Evolutionary conservation across 1,139 yeast species (phyloP).

Genomic region (Saccharomyces hybrid): DNA sequence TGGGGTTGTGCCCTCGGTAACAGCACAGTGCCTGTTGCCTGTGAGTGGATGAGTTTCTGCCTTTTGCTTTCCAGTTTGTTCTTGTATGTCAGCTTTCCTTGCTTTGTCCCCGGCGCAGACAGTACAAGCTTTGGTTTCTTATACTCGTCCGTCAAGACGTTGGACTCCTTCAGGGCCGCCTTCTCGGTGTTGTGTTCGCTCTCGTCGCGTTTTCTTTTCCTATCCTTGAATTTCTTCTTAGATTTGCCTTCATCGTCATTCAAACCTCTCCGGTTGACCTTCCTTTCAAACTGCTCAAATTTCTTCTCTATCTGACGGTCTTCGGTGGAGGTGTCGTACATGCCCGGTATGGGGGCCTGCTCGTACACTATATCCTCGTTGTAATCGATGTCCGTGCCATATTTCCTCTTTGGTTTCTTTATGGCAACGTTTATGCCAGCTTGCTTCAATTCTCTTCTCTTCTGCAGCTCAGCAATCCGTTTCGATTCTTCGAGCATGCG

Average conservation of each 20-base stretch:
- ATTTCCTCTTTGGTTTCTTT: constrained; percentile 40
- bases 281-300: constrained; percentile 38
- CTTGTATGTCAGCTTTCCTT: constrained; percentile 20
- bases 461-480: constrained; percentile 71
- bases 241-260: constrained; percentile 26
- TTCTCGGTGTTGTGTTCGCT: constrained; percentile 9
- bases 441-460: constrained; percentile 75
- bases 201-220: constrained; percentile 22
- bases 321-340: constrained; percentile 64
- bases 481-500: constrained; percentile 67
- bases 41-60: constrained; percentile 4
- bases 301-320: constrained; percentile 36
- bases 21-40: constrained; percentile 1
- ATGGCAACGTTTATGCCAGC: constrained; percentile 64
- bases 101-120: constrained; percentile 38
- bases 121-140: constrained; percentile 54
- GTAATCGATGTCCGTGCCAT: constrained; percentile 65
- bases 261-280: constrained; percentile 46
- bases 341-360: constrained; percentile 60
- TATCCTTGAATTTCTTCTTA: constrained; percentile 27
- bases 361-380: constrained; percentile 80
- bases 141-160: constrained; percentile 36
- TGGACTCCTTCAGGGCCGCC: constrained; percentile 15
- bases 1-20: neutral
- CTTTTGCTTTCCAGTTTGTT: constrained; percentile 15